phyloP scores from a whole-genome alignment of 306 rosid genomes.

The Purshia tridentata region DNA sequence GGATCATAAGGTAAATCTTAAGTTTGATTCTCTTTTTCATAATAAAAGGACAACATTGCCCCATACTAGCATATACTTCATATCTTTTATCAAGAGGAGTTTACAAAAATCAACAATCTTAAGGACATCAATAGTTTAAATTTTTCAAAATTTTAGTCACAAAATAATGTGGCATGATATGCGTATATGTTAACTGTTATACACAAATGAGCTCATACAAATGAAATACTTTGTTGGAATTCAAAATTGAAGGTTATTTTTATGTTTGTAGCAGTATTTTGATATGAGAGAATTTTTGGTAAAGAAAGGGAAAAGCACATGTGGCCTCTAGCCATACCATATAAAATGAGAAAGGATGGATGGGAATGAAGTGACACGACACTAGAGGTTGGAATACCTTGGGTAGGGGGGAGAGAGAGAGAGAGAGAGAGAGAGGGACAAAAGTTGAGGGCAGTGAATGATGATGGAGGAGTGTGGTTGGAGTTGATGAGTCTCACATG shows the following conservation, averaged over 20 bases:
- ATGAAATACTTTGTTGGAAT: too few relatives aligned
- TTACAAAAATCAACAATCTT: background rate
- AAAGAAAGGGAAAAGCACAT: constrained; percentile 43
- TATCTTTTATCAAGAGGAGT: constrained; percentile 13
- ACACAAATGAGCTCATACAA: too few relatives aligned
- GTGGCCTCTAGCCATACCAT: constrained; percentile 46
- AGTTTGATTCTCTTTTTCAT: too few relatives aligned
- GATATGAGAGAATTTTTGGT: constrained; percentile 22
- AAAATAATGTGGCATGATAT: too few relatives aligned
- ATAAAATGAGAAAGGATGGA: constrained; percentile 41
- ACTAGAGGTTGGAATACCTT: constrained; percentile 34
- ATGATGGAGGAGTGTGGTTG: constrained; percentile 50
- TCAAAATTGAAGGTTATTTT: too few relatives aligned
- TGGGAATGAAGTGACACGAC: constrained; percentile 47
- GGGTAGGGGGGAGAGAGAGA: constrained; percentile 23
- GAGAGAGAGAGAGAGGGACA: constrained; percentile 10
- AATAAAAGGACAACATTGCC: constrained; percentile 5
- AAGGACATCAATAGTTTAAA: too few relatives aligned
- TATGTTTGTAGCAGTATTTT: too few relatives aligned
- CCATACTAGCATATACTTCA: background rate
- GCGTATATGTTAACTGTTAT: too few relatives aligned
- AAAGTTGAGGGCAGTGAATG: constrained; percentile 39
- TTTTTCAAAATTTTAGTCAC: too few relatives aligned
- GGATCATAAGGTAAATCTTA: too few relatives aligned
- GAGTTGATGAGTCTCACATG: constrained; percentile 71